Base-by-base conservation (phyloP, 345 rosid genomes). In the Aquilaria yunnanensis region DNA sequence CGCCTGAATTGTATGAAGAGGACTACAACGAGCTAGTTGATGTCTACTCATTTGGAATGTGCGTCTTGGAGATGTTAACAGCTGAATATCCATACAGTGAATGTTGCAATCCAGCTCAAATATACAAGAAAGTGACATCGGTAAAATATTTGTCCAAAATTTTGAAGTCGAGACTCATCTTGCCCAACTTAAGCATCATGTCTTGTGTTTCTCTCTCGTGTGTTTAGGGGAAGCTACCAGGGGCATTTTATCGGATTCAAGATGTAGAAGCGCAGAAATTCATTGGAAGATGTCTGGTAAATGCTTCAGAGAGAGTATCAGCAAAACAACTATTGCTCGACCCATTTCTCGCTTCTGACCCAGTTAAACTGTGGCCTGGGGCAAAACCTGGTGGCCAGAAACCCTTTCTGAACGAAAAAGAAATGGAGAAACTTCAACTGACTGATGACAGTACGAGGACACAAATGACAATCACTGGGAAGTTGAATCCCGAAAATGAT, bases 21-120 rank as follows among this genome's bases (percentile, higher is more conserved):
- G 81, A 86, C 63, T 89, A 89, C 76, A 86, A 81, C 70, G 88
- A 89, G 63, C 88, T 89, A 30, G 89, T 86, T 43, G 93, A 89
- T 73, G 86, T 89, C 54, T 89, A 89, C 73, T 86, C 96, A 16
- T 89, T 89, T 69, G 96, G 96, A 63, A 79, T 89, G 96, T 84
- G 93, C 63, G 77, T 89, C 61, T 33, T 89, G 52, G 93, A 89
- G 85, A 84, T 89, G 90, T 72, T 86, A 67, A 86, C 96, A 54
- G 79, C 85, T 69, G 93, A 89, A 70, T 84, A 82, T 66, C 96
- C 96, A 2, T 89, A 89, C 60, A 77, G 84, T 50, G 96, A 89
- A 64, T 89, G 96, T 78, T 59, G 68, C 67, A 86, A 84, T 62
- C 76, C 83, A 1, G 96, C 85, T 3, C 93, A 89, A 64, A 89